phyloP scores from a whole-genome alignment of 768 basidiomycete genomes.

The Lactarius deliciosus region DNA sequence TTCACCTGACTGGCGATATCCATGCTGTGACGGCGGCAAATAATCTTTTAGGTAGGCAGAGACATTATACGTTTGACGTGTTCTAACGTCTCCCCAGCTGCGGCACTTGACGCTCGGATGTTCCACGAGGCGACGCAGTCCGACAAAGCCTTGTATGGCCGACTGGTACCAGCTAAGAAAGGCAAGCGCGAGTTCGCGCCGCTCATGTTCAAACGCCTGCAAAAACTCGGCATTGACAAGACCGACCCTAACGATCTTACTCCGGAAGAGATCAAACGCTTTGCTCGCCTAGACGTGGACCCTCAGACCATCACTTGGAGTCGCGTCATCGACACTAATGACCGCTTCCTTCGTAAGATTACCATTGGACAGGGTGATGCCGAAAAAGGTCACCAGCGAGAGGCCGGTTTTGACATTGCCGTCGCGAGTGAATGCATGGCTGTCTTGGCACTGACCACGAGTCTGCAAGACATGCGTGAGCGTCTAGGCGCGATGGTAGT shows the following conservation, averaged over 20 bases:
- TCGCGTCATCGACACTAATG: constrained; percentile 95
- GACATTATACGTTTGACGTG: neutral
- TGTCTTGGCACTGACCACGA: constrained; percentile 87
- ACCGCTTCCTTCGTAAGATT: constrained; percentile 93
- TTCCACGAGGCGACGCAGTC: constrained; percentile 96
- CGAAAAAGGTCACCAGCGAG: constrained; percentile 85
- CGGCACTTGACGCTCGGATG: constrained; percentile 94
- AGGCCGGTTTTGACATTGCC: constrained; percentile 93
- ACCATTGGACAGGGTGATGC: constrained; percentile 89
- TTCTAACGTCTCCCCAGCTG: constrained; percentile 52
- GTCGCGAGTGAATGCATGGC: constrained; percentile 99
- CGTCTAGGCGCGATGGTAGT: constrained; percentile 97
- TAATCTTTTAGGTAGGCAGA: constrained; percentile 76
- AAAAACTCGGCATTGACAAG: constrained; percentile 95
- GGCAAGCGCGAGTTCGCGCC: constrained; percentile 93
- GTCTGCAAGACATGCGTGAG: constrained; percentile 87
- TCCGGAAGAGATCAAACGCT: constrained; percentile 85
- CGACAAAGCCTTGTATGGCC: constrained; percentile 92
- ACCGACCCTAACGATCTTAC: constrained; percentile 90
- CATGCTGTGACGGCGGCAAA: constrained; percentile 98
- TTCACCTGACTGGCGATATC: constrained; percentile 95
- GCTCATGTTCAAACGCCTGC: constrained; percentile 91
- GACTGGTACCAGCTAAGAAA: constrained; percentile 90
- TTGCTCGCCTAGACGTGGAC: constrained; percentile 92
- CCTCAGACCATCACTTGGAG: constrained; percentile 94